Evolutionary conservation across 2,329 filamentous ascomycete species (phyloP), one percentile per base, ranked within the genome.

Genomic region (Fragosphaeria purpurea): DNA sequence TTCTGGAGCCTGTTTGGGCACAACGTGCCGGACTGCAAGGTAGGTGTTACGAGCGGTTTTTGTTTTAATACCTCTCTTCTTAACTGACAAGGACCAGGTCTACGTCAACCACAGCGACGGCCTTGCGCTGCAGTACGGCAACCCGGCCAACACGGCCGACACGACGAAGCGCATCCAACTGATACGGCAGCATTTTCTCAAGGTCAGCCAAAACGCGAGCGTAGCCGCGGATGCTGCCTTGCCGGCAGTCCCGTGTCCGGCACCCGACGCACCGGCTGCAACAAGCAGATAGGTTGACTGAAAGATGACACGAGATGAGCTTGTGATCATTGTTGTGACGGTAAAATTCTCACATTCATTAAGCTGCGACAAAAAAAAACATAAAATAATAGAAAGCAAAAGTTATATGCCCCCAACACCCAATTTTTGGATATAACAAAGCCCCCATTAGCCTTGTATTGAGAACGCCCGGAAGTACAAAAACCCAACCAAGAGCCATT

Each of bases 1-100:
- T 71, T 73, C 58, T 73, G 70, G 71, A 71, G 69, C 53, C 56
- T 73, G 35, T 75, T 74, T 52, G 67, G 67, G 32, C 68, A 67
- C 48, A 66, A 73, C 50, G 62, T 67, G 9, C 70, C 69, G 1
- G 63, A 73, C 56, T 74, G 72, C 55, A 57, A 57, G 48, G 69
- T 69, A n/a, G 6, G 50, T 44, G 33, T 8, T n/a, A n/a, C n/a
- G n/a, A n/a, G n/a, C n/a, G n/a, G n/a, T n/a, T n/a, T n/a, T 7
- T 46, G 12, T 35, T 31, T 47, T 31, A 22, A n/a, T n/a, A 7
- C 10, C 31, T 6, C n/a, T 43, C 45, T 45, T 7, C 13, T 8
- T 41, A 44, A 32, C 32, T 10, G 34, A 7, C 37, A 70, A 66
- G 63, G 58, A 37, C 35, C 11, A 37, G 35, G 7, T 73, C 67